Percentiles rank a stretch among this genome's conserved stretches.
Conservation (phyloP, 1,139 yeast genomes). For the Pichia cactophila region DNA sequence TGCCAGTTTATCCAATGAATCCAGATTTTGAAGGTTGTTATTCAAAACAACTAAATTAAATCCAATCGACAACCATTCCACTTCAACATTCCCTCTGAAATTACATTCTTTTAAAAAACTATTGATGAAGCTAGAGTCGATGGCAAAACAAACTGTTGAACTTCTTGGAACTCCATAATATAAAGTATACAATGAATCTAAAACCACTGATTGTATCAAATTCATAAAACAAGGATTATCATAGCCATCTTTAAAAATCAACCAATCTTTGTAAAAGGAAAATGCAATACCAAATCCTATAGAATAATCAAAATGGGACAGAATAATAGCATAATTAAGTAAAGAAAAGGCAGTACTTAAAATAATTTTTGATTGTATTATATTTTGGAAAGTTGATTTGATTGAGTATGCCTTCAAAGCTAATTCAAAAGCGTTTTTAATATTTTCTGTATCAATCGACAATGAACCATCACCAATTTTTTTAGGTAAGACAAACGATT, state of each 20-base stretch:
- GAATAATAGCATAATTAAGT: slow-evolving; percentile 47
- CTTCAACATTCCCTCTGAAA: slow-evolving; percentile 5
- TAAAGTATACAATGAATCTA: slow-evolving; percentile 51
- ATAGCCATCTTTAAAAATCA: slow-evolving; percentile 31
- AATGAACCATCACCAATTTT: slow-evolving; percentile 4
- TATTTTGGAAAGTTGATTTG: slow-evolving; percentile 28
- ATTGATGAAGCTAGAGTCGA: slow-evolving; percentile 37
- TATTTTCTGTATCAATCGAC: slow-evolving; percentile 27
- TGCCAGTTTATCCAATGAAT: slow-evolving; percentile 19
- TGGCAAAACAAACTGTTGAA: slow-evolving; percentile 22
- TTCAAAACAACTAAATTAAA: slow-evolving; percentile 25
- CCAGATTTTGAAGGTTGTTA: slow-evolving; percentile 14
- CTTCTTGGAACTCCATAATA: slow-evolving; percentile 50
- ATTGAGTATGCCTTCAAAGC: slow-evolving; percentile 40
- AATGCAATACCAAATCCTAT: slow-evolving; percentile 47
- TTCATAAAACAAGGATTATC: slow-evolving; percentile 30
- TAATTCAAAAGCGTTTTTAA: slow-evolving; percentile 35
- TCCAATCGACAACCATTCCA: slow-evolving; percentile 20
- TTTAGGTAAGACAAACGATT: slow-evolving; percentile 38
- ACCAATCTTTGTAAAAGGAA: slow-evolving; percentile 53
- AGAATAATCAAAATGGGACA: slow-evolving; percentile 52
- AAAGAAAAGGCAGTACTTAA: slow-evolving; percentile 42
- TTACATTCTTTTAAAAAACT: slow-evolving; percentile 32
- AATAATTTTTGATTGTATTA: slow-evolving; percentile 31
- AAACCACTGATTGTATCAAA: slow-evolving; percentile 39